Percentiles rank a stretch among this genome's conserved stretches.
These are phyloP conservation scores for Russula ochroleuca DNA, from an alignment of 768 basidiomycete genomes.

Conservation along the genomic window DNA sequence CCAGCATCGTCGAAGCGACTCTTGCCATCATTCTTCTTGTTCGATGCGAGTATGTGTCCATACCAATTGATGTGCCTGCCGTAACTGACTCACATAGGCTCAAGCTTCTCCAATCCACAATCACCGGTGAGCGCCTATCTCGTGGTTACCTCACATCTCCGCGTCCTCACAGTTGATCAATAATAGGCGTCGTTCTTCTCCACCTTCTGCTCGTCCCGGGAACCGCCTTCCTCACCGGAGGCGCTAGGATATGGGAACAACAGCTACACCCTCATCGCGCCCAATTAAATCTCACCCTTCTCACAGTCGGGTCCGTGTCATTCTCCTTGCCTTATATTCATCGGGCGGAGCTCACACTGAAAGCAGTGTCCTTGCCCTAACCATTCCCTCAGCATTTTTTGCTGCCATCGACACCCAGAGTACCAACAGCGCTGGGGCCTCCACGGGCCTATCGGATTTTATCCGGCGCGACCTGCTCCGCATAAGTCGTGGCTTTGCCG, in stretches of 20 bases:
- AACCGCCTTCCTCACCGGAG: conserved; percentile 64
- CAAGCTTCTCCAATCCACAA: conserved; percentile 62
- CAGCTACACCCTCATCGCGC: conserved; percentile 61
- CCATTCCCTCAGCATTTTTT: conserved; percentile 67
- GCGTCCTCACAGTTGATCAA: not conserved
- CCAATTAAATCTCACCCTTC: conserved; percentile 63
- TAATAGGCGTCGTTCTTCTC: conserved; percentile 61
- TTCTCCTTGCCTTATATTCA: not conserved
- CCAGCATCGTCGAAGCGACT: conserved; percentile 65
- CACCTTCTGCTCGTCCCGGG: conserved; percentile 71
- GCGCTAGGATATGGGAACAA: conserved; percentile 62
- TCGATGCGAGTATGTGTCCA: conserved; percentile 61
- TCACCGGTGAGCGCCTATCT: conserved; percentile 45
- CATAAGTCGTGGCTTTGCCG: conserved; percentile 62
- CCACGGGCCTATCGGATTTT: conserved; percentile 40
- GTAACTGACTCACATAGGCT: conserved; percentile 39
- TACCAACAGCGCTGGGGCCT: conserved; percentile 23
- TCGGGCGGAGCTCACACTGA: not conserved
- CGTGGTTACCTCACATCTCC: not conserved
- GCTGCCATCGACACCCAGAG: conserved; percentile 48
- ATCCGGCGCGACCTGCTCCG: conserved; percentile 47
- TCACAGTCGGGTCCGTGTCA: conserved; percentile 58
- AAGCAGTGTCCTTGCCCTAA: conserved; percentile 54
- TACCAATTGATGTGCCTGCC: not conserved
- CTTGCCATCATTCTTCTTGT: conserved; percentile 63